Conservation (phyloP, 2,329 filamentous ascomycete genomes). For the Grosmannia penicillata region DNA sequence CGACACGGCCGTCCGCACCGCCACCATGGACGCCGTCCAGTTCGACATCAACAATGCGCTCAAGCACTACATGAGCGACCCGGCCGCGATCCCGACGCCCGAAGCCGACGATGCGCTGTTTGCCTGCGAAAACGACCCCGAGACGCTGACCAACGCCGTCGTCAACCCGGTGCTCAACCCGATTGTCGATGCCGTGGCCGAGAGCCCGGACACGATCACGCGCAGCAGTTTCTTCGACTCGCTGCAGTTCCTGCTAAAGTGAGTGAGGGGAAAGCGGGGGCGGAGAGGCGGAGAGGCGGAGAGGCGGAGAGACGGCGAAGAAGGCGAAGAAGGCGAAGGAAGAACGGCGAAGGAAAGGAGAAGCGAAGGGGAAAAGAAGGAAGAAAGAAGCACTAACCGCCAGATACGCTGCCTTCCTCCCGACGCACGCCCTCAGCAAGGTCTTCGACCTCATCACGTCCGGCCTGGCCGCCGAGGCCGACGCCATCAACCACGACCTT, state of each 20-base stretch:
- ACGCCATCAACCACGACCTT: conserved; percentile 71
- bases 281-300: too few relatives aligned
- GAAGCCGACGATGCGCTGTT: conserved; percentile 73
- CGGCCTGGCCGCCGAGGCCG: conserved; percentile 71
- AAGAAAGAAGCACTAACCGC: conserved; percentile 21
- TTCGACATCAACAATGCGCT: conserved; percentile 96
- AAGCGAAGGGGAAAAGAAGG: too few relatives aligned
- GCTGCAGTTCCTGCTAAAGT: conserved; percentile 93
- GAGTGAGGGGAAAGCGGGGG: conserved; percentile 39
- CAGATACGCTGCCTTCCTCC: conserved; percentile 71
- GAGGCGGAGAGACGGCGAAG: not conserved
- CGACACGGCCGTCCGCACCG: conserved; percentile 5
- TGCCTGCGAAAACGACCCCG: conserved; percentile 86
- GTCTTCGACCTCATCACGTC: conserved; percentile 83
- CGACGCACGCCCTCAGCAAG: conserved; percentile 75
- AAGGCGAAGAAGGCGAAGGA: too few relatives aligned
- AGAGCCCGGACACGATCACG: conserved; percentile 78
- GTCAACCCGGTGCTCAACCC: conserved; percentile 80
- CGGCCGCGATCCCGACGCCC: conserved; percentile 63
- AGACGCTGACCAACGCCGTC: conserved; percentile 61
- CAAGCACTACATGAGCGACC: conserved; percentile 94
- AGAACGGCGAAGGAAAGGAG: too few relatives aligned
- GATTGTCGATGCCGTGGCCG: conserved; percentile 82
- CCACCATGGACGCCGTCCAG: conserved; percentile 57
- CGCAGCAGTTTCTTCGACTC: conserved; percentile 76